A percentile compares a stretch with the other conserved stretches of the same genome.
phyloP scores from a whole-genome alignment of 768 basidiomycete species.

The Suillus fuscotomentosus region DNA sequence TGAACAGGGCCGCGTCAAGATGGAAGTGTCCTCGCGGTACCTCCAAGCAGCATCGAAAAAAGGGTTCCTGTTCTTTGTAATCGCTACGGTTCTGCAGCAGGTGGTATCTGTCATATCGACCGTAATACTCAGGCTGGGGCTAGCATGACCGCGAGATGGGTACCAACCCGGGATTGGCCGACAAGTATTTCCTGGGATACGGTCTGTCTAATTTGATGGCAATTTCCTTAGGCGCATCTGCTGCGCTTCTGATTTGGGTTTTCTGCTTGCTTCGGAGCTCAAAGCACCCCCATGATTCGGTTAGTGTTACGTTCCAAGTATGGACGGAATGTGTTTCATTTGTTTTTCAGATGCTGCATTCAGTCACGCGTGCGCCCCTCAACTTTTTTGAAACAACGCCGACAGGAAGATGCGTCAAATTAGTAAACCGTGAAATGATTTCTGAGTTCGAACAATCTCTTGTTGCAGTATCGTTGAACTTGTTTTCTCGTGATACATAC shows the following conservation, averaged over 20 bases:
- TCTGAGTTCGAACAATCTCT: not conserved
- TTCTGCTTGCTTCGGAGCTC: conserved; percentile 75
- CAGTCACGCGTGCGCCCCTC: conserved; percentile 80
- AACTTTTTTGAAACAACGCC: conserved; percentile 92
- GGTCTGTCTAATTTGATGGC: conserved; percentile 65
- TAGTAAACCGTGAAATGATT: not conserved
- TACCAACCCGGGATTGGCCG: conserved; percentile 52
- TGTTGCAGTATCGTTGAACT: conserved; percentile 67
- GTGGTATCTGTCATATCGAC: conserved; percentile 57
- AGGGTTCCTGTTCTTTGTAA: conserved; percentile 68
- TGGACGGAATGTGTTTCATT: conserved; percentile 5
- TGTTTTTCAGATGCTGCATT: conserved; percentile 61
- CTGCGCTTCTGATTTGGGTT: conserved; percentile 72
- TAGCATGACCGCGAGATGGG: conserved; percentile 69
- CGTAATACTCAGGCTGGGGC: conserved; percentile 78
- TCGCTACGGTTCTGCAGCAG: conserved; percentile 56
- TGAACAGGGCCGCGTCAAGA: conserved; percentile 81
- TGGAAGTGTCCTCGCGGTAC: conserved; percentile 72
- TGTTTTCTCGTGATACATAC: conserved; percentile 89
- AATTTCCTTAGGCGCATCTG: conserved; percentile 50
- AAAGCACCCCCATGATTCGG: conserved; percentile 71
- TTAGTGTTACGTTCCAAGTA: conserved; percentile 32
- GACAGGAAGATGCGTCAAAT: conserved; percentile 59
- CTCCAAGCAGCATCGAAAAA: conserved; percentile 73
- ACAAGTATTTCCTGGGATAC: conserved; percentile 59